Percentiles rank a stretch among this genome's conserved stretches.
Conservation (phyloP, 805 yeast genomes). For the Metschnikowia anglica region DNA sequence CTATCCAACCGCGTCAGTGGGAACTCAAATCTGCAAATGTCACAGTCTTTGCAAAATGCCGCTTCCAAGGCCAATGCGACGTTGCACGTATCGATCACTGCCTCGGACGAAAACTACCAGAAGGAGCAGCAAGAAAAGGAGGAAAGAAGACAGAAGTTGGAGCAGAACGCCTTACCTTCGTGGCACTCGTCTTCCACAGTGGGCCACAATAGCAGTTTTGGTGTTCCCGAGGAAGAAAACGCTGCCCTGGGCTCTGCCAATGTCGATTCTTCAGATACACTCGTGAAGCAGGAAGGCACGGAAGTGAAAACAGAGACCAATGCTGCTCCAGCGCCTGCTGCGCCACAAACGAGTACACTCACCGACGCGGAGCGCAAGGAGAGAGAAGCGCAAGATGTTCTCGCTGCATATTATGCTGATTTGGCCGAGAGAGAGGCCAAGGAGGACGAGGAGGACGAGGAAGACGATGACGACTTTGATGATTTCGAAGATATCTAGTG, state of each 20-base stretch:
- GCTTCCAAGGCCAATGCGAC: constrained; percentile 76
- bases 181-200: constrained; percentile 95
- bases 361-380: constrained; percentile 21
- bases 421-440: constrained; percentile 67
- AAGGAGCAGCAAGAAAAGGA: constrained; percentile 65
- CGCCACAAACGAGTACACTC: constrained; percentile 7
- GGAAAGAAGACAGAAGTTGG: constrained; percentile 66
- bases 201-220: constrained; percentile 61
- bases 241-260: constrained; percentile 10
- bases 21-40: constrained; percentile 33
- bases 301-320: constrained; percentile 13
- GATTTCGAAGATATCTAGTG: constrained; percentile 32
- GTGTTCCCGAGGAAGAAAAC: constrained; percentile 13
- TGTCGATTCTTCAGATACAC: constrained; percentile 16
- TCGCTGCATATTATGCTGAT: constrained; percentile 67
- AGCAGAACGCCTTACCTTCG: constrained; percentile 92
- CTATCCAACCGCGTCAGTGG: constrained; percentile 46
- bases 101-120: constrained; percentile 74
- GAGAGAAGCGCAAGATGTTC: constrained; percentile 67
- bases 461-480: constrained; percentile 39
- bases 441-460: constrained; percentile 59
- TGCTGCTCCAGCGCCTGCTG: constrained; percentile 3
- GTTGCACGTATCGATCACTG: constrained; percentile 84
- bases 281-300: constrained; percentile 15
- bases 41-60: constrained; percentile 42